phyloP scores from a whole-genome alignment of 768 basidiomycete genomes.

The Xanthoconium purpureum region DNA sequence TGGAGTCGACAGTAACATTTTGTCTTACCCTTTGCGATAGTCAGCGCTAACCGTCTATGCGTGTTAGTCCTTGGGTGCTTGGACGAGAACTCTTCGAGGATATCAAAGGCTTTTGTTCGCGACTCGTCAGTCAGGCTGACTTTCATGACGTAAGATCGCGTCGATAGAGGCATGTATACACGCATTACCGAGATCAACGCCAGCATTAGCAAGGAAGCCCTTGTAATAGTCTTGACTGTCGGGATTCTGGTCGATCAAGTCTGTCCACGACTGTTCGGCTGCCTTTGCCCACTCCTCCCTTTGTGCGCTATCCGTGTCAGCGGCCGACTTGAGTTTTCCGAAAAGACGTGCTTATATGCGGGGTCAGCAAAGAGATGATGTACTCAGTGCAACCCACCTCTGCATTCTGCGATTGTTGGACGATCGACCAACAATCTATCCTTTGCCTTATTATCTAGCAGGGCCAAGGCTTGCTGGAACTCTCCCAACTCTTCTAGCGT shows the following conservation, averaged over 20 bases:
- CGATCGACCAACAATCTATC: constrained; percentile 68
- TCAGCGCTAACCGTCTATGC: constrained; percentile 71
- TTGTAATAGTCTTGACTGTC: constrained; percentile 80
- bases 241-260: constrained; percentile 80
- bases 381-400: constrained; percentile 44
- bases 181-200: constrained; percentile 59
- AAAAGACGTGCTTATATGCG: constrained; percentile 65
- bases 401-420: constrained; percentile 59
- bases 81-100: constrained; percentile 57
- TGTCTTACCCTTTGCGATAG: constrained; percentile 50
- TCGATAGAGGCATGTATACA: not conserved
- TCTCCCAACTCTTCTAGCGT: constrained; percentile 74
- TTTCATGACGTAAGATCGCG: constrained; percentile 23
- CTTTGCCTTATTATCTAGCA: constrained; percentile 65
- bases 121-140: constrained; percentile 47
- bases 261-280: constrained; percentile 78
- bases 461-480: constrained; percentile 51
- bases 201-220: constrained; percentile 65
- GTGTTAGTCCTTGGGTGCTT: constrained; percentile 67
- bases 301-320: constrained; percentile 11
- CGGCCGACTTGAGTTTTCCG: constrained; percentile 44
- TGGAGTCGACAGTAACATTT: not conserved
- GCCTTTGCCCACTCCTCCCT: constrained; percentile 47
- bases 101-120: constrained; percentile 49
- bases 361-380: constrained; percentile 1